A percentile compares a stretch with the other conserved stretches of the same genome.
These are phyloP conservation scores for Entomortierella chlamydospora DNA, from an alignment of 192 early-diverging fungal genomes.

Conservation along the genomic window DNA sequence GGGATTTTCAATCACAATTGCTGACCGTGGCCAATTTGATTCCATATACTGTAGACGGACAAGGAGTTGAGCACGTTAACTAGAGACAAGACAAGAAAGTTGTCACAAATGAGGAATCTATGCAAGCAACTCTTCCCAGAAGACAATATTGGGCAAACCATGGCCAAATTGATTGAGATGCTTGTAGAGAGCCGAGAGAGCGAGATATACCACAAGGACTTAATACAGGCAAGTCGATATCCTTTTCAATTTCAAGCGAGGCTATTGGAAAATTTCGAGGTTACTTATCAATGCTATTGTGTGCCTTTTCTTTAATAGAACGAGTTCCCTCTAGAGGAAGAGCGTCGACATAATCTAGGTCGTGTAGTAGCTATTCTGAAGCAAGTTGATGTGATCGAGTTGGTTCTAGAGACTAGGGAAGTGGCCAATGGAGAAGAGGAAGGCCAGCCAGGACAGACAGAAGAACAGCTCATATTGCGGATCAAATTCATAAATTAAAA, in stretches of 20 bases:
- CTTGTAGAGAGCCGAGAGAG: conserved; percentile 22
- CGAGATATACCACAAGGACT: conserved; percentile 39
- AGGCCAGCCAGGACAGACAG: neutral
- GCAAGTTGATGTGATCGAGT: conserved; percentile 22
- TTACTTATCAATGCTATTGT: no score
- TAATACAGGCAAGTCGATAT: conserved; percentile 26
- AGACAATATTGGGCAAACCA: conserved; percentile 39
- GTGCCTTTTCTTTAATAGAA: no score
- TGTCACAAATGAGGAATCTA: conserved; percentile 40
- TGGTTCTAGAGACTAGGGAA: conserved; percentile 22
- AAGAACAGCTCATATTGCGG: conserved; percentile 36
- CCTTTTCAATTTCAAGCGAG: neutral
- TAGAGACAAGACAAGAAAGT: conserved; percentile 25
- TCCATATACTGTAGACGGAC: conserved; percentile 26
- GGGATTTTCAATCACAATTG: neutral
- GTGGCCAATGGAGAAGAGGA: neutral
- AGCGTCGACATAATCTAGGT: conserved; percentile 42
- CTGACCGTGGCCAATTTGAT: neutral
- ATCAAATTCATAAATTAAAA: conserved; percentile 27
- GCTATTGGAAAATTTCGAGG: no score
- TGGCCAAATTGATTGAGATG: conserved; percentile 30
- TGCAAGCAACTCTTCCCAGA: conserved; percentile 49
- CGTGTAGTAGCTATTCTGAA: conserved; percentile 39
- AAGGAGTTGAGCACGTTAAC: conserved; percentile 23
- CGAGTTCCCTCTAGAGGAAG: conserved; percentile 44